Evolutionary conservation across 345 rosid genomes (phyloP).

Genomic region (Dipteronia dyeriana): DNA sequence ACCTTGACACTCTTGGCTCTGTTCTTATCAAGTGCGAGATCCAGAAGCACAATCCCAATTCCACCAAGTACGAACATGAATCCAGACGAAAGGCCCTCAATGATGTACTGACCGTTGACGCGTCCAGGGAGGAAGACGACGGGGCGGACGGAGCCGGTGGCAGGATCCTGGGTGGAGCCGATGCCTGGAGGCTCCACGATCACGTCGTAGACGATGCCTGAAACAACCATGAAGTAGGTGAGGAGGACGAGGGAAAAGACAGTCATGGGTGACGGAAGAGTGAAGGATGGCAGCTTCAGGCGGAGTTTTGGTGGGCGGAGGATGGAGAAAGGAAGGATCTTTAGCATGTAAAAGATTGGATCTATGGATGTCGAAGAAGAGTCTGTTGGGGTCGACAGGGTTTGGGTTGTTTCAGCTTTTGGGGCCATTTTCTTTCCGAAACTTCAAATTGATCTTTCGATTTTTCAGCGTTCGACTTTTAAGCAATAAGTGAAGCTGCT

Average conservation of each 20-base stretch:
- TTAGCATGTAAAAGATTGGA: conserved; percentile 69
- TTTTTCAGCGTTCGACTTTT: too few species aligned
- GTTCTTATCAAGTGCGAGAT: conserved; percentile 85
- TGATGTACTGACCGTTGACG: conserved; percentile 96
- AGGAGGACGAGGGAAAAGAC: conserved; percentile 81
- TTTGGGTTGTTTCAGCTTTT: conserved; percentile 18
- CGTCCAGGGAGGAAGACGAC: conserved; percentile 89
- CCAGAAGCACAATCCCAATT: conserved; percentile 76
- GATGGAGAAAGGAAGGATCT: conserved; percentile 62
- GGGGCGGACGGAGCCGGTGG: conserved; percentile 83
- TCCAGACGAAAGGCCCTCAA: conserved; percentile 95
- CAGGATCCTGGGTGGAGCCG: conserved; percentile 89
- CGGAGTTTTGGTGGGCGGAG: conserved; percentile 91
- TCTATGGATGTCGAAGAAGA: conserved; percentile 45
- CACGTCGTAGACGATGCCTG: conserved; percentile 92
- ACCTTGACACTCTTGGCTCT: conserved; percentile 78
- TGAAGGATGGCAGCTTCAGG: conserved; percentile 77
- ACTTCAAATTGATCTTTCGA: too few species aligned
- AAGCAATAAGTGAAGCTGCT: too few species aligned
- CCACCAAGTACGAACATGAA: conserved; percentile 97
- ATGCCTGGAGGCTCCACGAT: conserved; percentile 98
- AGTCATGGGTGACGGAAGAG: conserved; percentile 89
- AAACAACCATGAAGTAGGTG: conserved; percentile 92
- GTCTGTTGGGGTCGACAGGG: conserved; percentile 16
- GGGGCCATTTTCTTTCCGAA: conserved; percentile 29